Percentiles rank a stretch among this genome's conserved stretches.
These are phyloP conservation scores for Ascoidea tarda DNA, from an alignment of 805 yeast genomes.

Conservation along the genomic window DNA sequence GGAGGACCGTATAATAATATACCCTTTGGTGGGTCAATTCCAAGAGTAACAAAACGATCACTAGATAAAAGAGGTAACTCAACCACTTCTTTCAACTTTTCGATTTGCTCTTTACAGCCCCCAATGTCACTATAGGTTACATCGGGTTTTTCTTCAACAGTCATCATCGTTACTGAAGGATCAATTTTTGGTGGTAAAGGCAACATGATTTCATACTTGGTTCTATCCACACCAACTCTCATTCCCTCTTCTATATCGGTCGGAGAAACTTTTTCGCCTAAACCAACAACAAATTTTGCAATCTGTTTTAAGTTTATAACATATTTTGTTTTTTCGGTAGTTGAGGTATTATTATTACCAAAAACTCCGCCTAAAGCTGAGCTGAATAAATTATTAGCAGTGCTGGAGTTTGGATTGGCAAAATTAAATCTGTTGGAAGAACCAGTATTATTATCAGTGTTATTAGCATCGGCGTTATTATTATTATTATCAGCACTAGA, in stretches of 20 bases:
- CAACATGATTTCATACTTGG: slow-evolving; percentile 89
- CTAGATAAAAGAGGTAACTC: slow-evolving; percentile 90
- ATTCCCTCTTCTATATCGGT: slow-evolving; percentile 99
- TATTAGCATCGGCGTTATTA: slow-evolving; percentile 12
- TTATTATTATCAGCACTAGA: slow-evolving; percentile 20
- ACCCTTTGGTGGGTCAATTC: slow-evolving; percentile 99
- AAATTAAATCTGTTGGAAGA: no score
- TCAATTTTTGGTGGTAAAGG: slow-evolving; percentile 97
- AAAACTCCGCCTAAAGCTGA: background rate
- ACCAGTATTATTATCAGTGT: slow-evolving; percentile 14
- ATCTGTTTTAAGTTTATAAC: slow-evolving; percentile 96
- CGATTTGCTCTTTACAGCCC: slow-evolving; percentile 97
- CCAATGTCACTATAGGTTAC: slow-evolving; percentile 98
- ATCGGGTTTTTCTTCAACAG: slow-evolving; percentile 98
- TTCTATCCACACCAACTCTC: slow-evolving; percentile 98
- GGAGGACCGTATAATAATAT: slow-evolving; percentile 95
- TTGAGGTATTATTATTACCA: background rate
- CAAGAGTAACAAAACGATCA: slow-evolving; percentile 90
- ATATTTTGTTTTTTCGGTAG: slow-evolving; percentile 64
- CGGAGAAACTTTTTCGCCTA: slow-evolving; percentile 95
- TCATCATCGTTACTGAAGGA: slow-evolving; percentile 98
- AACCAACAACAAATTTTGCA: slow-evolving; percentile 93
- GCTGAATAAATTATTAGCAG: background rate
- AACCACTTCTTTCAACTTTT: slow-evolving; percentile 89
- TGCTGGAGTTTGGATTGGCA: background rate